phyloP scores from a whole-genome alignment of 164 flowering plant species.

The Nymphaea colorata region DNA sequence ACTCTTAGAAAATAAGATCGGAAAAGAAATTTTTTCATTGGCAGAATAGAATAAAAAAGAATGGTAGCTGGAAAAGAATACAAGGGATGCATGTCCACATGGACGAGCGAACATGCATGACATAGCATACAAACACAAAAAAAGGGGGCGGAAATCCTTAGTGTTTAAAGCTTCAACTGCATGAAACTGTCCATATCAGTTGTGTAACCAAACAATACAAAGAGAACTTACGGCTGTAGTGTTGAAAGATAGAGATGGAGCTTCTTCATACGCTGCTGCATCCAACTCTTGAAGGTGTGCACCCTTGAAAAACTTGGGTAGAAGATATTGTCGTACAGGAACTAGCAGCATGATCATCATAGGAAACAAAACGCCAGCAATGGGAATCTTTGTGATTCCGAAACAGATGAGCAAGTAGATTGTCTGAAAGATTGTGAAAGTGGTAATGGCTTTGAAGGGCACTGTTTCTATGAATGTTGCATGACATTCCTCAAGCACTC shows the following conservation, averaged over 20 bases:
- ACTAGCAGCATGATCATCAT: slow-evolving; percentile 94
- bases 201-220: neutral
- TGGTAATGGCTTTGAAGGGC: slow-evolving; percentile 80
- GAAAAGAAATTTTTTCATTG: no score
- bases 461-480: slow-evolving; percentile 97
- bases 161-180: neutral
- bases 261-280: slow-evolving; percentile 95
- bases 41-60: no score
- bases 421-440: slow-evolving; percentile 81
- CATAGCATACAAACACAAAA: no score
- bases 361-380: slow-evolving; percentile 95
- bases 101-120: no score
- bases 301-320: slow-evolving; percentile 94
- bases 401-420: slow-evolving; percentile 67
- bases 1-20: no score
- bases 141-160: no score
- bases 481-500: slow-evolving; percentile 92
- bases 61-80: no score
- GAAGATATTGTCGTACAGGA: slow-evolving; percentile 82
- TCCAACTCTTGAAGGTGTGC: slow-evolving; percentile 93
- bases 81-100: no score
- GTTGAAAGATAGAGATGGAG: slow-evolving; percentile 77
- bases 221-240: slow-evolving; percentile 30
- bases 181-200: neutral
- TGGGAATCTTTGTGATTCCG: slow-evolving; percentile 93